Conservation (phyloP, 768 basidiomycete genomes). For the Lentinula aciculospora region DNA sequence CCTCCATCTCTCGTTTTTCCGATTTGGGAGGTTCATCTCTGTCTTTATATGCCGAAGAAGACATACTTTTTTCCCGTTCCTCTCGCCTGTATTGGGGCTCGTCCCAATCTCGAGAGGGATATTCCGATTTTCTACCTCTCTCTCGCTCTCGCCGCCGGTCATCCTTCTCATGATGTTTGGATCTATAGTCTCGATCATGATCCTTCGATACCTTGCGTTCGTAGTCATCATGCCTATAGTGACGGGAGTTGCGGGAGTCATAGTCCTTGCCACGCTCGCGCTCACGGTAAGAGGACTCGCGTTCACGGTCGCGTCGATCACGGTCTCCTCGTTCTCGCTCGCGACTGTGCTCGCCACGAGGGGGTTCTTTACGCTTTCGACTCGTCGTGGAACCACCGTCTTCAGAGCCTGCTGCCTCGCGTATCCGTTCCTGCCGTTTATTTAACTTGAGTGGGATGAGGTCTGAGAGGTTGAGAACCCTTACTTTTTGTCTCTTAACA, state of each 20-base stretch:
- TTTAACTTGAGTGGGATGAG: background rate
- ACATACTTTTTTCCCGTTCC: constrained; percentile 41
- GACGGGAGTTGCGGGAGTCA: constrained; percentile 1
- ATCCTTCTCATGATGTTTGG: constrained; percentile 46
- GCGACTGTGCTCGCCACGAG: constrained; percentile 42
- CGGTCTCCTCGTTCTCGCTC: constrained; percentile 38
- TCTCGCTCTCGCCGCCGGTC: constrained; percentile 45
- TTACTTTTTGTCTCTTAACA: constrained; percentile 84
- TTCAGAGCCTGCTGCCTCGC: constrained; percentile 65
- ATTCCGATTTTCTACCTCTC: constrained; percentile 21
- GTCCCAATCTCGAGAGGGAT: constrained; percentile 36
- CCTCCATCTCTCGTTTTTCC: constrained; percentile 14
- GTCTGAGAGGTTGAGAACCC: constrained; percentile 11
- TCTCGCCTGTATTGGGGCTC: constrained; percentile 31
- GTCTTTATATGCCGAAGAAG: constrained; percentile 19
- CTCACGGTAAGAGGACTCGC: constrained; percentile 23
- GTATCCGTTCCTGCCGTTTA: constrained; percentile 65
- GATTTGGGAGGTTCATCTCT: constrained; percentile 3
- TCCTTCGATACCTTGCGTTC: constrained; percentile 24
- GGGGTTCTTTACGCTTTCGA: constrained; percentile 74
- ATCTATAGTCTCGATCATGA: constrained; percentile 34
- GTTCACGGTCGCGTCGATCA: constrained; percentile 28
- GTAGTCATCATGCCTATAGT: constrained; percentile 5
- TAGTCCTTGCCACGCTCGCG: constrained; percentile 12
- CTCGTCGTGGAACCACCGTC: constrained; percentile 82